phyloP scores from a whole-genome alignment of 2,329 filamentous ascomycete genomes.

The Botrytis aclada region DNA sequence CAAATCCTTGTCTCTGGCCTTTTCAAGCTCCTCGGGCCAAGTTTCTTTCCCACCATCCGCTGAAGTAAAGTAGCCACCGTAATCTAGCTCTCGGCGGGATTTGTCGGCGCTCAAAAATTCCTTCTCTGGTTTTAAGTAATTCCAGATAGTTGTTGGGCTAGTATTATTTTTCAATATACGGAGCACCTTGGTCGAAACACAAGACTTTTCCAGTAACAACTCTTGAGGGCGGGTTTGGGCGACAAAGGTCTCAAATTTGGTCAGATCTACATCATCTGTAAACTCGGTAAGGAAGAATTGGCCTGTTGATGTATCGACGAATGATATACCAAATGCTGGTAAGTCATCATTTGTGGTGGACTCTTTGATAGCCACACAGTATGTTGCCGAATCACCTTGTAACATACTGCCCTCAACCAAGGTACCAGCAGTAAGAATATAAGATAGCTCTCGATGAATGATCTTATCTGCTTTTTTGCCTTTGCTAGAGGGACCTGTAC shows the following conservation, averaged over 20 bases:
- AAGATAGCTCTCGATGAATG: slow-evolving; percentile 85
- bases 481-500: slow-evolving; percentile 23
- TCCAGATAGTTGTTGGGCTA: slow-evolving; percentile 90
- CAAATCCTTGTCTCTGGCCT: slow-evolving; percentile 73
- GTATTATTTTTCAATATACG: slow-evolving; percentile 97
- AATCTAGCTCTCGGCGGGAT: slow-evolving; percentile 76
- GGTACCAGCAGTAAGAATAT: slow-evolving; percentile 87
- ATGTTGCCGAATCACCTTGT: slow-evolving; percentile 95
- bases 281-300: slow-evolving; percentile 95
- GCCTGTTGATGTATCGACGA: slow-evolving; percentile 92
- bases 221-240: slow-evolving; percentile 89
- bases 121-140: slow-evolving; percentile 77
- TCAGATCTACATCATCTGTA: slow-evolving; percentile 86
- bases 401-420: slow-evolving; percentile 96
- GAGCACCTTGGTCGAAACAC: slow-evolving; percentile 80
- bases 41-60: slow-evolving; percentile 52
- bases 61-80: slow-evolving; percentile 72
- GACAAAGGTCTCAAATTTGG: slow-evolving; percentile 94
- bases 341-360: slow-evolving; percentile 60
- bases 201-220: slow-evolving; percentile 82
- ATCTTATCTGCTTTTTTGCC: slow-evolving; percentile 69
- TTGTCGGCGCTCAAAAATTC: slow-evolving; percentile 91
- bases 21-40: slow-evolving; percentile 74
- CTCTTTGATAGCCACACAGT: slow-evolving; percentile 93
- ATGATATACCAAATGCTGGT: slow-evolving; percentile 86